Evolutionary conservation across 345 rosid species (phyloP).

Genomic region (Corchorus capsularis): DNA sequence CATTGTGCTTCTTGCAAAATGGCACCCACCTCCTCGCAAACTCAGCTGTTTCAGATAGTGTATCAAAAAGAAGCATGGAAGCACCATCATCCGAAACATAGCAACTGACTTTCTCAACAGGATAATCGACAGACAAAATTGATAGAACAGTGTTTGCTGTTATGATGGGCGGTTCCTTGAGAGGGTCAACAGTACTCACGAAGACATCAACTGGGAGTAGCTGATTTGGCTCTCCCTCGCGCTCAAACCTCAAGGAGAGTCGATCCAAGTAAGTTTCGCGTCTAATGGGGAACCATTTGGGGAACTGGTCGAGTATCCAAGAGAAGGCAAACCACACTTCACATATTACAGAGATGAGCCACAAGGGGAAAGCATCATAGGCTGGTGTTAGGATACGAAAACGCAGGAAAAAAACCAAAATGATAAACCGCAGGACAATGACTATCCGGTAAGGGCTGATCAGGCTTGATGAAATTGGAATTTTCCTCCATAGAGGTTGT

Average conservation of each 20-base stretch:
- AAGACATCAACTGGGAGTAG: slow-evolving; percentile 84
- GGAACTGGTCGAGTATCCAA: slow-evolving; percentile 98
- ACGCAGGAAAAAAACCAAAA: slow-evolving; percentile 82
- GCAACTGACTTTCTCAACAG: slow-evolving; percentile 85
- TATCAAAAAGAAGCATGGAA: slow-evolving; percentile 88
- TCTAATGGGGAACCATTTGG: slow-evolving; percentile 91
- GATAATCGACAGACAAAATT: slow-evolving; percentile 76
- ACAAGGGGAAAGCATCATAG: slow-evolving; percentile 78
- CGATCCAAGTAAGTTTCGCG: slow-evolving; percentile 92
- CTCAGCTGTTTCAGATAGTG: slow-evolving; percentile 88
- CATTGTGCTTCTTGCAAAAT: slow-evolving; percentile 75
- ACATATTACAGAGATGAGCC: slow-evolving; percentile 93
- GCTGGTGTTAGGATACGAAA: slow-evolving; percentile 93
- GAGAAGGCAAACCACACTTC: slow-evolving; percentile 96
- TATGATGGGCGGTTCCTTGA: slow-evolving; percentile 96
- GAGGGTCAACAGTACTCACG: slow-evolving; percentile 96
- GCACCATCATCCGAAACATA: slow-evolving; percentile 98
- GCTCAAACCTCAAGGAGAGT: slow-evolving; percentile 79
- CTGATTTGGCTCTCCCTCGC: slow-evolving; percentile 77
- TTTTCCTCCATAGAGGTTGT: slow-evolving; percentile 91
- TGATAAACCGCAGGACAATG: slow-evolving; percentile 75
- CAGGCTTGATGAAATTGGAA: slow-evolving; percentile 84
- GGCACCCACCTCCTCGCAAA: slow-evolving; percentile 99
- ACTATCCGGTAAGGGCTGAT: slow-evolving; percentile 96
- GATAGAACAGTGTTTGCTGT: slow-evolving; percentile 95